Evolutionary conservation across 129 eudicot species (phyloP).

Genomic region (Glebionis coronaria): DNA sequence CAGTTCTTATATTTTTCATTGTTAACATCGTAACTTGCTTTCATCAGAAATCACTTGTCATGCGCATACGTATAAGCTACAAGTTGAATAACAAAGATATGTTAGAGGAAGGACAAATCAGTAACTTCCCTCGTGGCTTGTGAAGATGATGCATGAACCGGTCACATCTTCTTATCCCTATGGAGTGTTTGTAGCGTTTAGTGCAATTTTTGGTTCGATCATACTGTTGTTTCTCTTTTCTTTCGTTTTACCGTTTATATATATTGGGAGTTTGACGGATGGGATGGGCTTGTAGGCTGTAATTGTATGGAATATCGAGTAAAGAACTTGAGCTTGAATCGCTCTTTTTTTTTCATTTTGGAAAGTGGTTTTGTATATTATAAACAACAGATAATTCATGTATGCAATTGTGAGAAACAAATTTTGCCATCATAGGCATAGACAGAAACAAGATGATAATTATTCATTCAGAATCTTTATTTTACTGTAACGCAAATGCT

Average conservation of each 20-base stretch:
- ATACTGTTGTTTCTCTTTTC: conserved; percentile 14
- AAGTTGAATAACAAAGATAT: conserved; percentile 72
- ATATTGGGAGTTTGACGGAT: conserved; percentile 14
- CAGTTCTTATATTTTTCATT: background rate
- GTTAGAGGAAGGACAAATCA: conserved; percentile 91
- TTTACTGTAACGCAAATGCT: background rate
- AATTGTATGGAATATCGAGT: conserved; percentile 28
- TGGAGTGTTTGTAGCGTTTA: conserved; percentile 28
- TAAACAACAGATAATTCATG: conserved; percentile 25
- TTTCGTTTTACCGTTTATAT: background rate
- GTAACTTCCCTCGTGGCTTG: conserved; percentile 76
- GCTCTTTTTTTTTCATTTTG: background rate
- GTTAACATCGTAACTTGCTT: background rate
- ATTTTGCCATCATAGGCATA: conserved; percentile 44
- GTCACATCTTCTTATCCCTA: conserved; percentile 9
- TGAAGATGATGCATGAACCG: conserved; percentile 33
- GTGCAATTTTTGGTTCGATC: conserved; percentile 34
- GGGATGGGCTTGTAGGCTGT: conserved; percentile 13
- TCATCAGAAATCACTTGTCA: conserved; percentile 79
- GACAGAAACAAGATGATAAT: conserved; percentile 24
- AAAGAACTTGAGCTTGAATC: conserved; percentile 11
- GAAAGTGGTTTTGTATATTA: conserved; percentile 44
- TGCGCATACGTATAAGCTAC: conserved; percentile 91
- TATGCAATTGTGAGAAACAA: conserved; percentile 33
- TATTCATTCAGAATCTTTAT: conserved; percentile 5